Base-by-base conservation (phyloP, 441 rosid species). In the Macaranga tanarius region DNA sequence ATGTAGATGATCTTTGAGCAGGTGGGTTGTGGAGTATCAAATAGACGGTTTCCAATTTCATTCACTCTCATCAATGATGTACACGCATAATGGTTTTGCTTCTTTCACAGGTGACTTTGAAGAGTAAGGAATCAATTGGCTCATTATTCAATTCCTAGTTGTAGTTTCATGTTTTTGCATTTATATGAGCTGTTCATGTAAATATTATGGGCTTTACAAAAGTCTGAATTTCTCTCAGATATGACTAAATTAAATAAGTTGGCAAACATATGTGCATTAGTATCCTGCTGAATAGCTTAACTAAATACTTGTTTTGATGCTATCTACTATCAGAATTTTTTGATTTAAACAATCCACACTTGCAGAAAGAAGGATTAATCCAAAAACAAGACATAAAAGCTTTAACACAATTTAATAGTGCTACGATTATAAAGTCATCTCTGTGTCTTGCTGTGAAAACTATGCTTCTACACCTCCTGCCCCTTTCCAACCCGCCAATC, bases 1-100 rank as follows among this genome's bases (percentile, higher is more conserved):
- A 77, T 38, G 50, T 50, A 40, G 22, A 77, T 80, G 65, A 48
- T 82, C 60, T 79, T 79, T 88, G 84, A 42, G 80, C 89, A 95
- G 99, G 99, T 95, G 99, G 99, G 81, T 87, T 65, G 84, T 74
- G 51, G 98, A 92, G 89, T 95, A 95, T 85, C 92, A 85, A 60
- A 83, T 92, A 76, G 98, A 95, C 68, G 98, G 99, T 76, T 92
- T 91, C 80, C 97, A 92, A 67, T 95, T 95, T 81, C 99, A 95
- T 84, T 92, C 99, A 26, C 91, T 95, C 71, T 86, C 96, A 73
- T 95, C 98, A 28, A 95, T 92, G 98, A 80, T 95, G 61, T 95
- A 95, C 73, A 91, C 91, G 0, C 97, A 95, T 85, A 95, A 95
- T 70, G 99, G 99, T 69, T 95, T 95, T 85, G 97, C 97, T 79